A percentile compares a stretch with the other conserved stretches of the same genome.
These are phyloP conservation scores for Hypomyces perniciosus DNA, from an alignment of 2,329 filamentous ascomycete species.

Conservation along the genomic window DNA sequence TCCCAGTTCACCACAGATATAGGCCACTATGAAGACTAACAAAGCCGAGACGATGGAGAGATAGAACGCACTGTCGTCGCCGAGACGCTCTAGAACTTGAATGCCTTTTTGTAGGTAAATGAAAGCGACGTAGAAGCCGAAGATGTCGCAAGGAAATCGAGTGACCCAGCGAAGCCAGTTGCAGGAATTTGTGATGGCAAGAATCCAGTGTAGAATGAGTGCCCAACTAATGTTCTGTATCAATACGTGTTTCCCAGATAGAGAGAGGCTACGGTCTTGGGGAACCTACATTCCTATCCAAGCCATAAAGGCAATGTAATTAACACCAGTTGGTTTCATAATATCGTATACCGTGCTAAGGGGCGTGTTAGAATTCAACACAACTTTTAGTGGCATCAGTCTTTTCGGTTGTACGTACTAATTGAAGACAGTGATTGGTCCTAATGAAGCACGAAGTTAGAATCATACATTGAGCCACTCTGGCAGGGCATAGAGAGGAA, in stretches of 20 bases:
- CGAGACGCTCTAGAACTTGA: constrained; percentile 74
- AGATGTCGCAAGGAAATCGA: constrained; percentile 87
- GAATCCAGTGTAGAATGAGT: constrained; percentile 74
- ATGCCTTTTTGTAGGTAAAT: constrained; percentile 91
- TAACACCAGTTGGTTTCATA: constrained; percentile 66
- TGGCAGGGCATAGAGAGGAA: background rate
- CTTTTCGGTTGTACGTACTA: constrained; percentile 47
- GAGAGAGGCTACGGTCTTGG: background rate
- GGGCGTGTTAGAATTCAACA: constrained; percentile 3
- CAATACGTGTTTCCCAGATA: background rate
- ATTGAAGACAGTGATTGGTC: constrained; percentile 90
- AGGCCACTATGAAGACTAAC: constrained; percentile 71
- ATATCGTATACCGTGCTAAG: constrained; percentile 81
- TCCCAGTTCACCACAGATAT: constrained; percentile 66
- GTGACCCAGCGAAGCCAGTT: constrained; percentile 87
- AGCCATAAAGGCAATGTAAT: constrained; percentile 86
- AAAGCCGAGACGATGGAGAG: constrained; percentile 71
- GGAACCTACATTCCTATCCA: constrained; percentile 72
- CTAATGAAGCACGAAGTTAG: constrained; percentile 28
- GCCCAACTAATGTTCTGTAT: constrained; percentile 56
- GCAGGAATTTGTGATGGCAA: constrained; percentile 80
- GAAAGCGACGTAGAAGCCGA: constrained; percentile 88
- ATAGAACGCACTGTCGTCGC: constrained; percentile 62
- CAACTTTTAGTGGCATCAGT: background rate
- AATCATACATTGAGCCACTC: background rate